A percentile compares a stretch with the other conserved stretches of the same genome.
Evolutionary conservation across 495 filamentous ascomycete genomes (phyloP).

Genomic region (Neurospora pannonica): DNA sequence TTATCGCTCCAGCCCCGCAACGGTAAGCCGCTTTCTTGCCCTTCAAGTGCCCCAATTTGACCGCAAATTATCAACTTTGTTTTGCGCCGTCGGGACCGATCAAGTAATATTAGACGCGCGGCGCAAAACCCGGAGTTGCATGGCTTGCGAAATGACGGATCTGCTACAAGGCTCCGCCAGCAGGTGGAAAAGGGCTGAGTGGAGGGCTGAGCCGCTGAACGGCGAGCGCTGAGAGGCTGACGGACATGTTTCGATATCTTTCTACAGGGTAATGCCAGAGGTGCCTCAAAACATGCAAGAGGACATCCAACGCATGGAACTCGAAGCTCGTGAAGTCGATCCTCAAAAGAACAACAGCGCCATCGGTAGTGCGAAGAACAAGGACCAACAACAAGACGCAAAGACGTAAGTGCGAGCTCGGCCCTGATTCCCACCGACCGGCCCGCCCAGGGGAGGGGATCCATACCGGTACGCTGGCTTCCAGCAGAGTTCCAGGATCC

Average conservation of each 20-base stretch:
- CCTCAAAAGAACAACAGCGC: conserved; percentile 26
- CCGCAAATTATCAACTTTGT: background rate
- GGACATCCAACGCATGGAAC: conserved; percentile 79
- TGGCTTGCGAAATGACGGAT: background rate
- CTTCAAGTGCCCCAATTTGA: background rate
- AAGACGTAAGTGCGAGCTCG: conserved; percentile 20
- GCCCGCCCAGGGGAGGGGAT: background rate
- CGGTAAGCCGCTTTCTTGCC: conserved; percentile 49
- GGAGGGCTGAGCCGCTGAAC: conserved; percentile 7
- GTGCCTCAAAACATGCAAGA: conserved; percentile 75
- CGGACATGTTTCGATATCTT: conserved; percentile 6
- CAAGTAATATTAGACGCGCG: background rate
- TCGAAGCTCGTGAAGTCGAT: conserved; percentile 52
- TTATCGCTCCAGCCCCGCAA: conserved; percentile 68
- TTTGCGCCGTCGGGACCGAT: background rate
- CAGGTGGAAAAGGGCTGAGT: conserved; percentile 4
- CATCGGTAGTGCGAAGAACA: conserved; percentile 8
- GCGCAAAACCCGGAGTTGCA: background rate
- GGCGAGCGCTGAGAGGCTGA: conserved; percentile 9
- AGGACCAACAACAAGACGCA: conserved; percentile 5
- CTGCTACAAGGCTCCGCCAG: conserved; percentile 7
- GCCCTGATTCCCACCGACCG: background rate
- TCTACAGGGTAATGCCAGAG: conserved; percentile 47
- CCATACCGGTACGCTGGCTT: background rate
- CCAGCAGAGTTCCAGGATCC: background rate